Evolutionary conservation across 2,329 filamentous ascomycete species (phyloP).

Genomic region (Didymella exigua): DNA sequence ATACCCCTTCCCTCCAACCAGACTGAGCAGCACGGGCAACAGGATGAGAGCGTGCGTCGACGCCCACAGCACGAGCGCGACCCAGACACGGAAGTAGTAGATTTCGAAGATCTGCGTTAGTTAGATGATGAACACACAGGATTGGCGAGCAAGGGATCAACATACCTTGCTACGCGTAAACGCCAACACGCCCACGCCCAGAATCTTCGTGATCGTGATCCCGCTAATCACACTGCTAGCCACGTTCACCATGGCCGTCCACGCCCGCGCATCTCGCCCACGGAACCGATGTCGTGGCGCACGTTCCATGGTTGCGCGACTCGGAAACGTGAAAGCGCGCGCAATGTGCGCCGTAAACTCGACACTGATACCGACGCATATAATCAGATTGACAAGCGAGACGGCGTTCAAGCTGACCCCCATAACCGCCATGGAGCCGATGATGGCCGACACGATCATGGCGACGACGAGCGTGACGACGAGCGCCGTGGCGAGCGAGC

Average conservation of each 20-base stretch:
- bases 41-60: conserved; percentile 89
- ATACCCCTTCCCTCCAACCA: conserved; percentile 83
- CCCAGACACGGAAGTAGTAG: conserved; percentile 98
- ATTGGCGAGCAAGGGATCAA: neutral
- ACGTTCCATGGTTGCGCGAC: conserved; percentile 77
- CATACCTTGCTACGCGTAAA: conserved; percentile 83
- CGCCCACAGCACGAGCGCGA: conserved; percentile 87
- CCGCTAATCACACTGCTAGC: conserved; percentile 94
- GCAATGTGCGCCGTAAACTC: conserved; percentile 98
- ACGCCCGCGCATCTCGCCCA: conserved; percentile 82
- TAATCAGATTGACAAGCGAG: conserved; percentile 92
- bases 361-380: conserved; percentile 93
- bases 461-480: conserved; percentile 85
- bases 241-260: conserved; percentile 93
- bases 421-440: conserved; percentile 90
- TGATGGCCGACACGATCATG: conserved; percentile 94
- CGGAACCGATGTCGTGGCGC: conserved; percentile 75
- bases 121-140: too few relatives aligned
- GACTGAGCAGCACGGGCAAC: conserved; percentile 84
- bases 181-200: conserved; percentile 89
- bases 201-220: conserved; percentile 92
- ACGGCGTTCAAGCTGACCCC: conserved; percentile 93
- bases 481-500: conserved; percentile 78
- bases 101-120: conserved; percentile 86
- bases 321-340: conserved; percentile 93